Evolutionary conservation across 208 protist species (phyloP), one percentile per base, ranked within the genome.

Genomic region (Polymyxa betae): DNA sequence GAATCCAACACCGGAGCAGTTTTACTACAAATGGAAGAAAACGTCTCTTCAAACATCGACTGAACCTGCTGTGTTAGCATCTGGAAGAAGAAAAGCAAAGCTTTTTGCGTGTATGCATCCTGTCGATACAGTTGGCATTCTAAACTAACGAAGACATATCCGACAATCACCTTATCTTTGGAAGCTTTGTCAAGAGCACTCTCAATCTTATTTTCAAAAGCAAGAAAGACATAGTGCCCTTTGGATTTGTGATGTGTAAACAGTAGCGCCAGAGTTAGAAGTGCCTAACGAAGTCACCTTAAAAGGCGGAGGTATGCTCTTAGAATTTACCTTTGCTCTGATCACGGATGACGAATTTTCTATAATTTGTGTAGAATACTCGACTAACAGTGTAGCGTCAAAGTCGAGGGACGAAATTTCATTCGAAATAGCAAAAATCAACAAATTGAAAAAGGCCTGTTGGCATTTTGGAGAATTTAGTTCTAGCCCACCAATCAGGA

Each of bases 361-460:
- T 5, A 82, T 82, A n/a, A 82, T 82, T 20, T 35, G 72, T 20
- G 35, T 82, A 35, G 16, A 82, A 43, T 40, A 82, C 40, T 82
- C 72, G 16, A 82, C 35, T 12, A 82, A n/a, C 5, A 40, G 10
- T 5, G 40, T 82, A n/a, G 72, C 16, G 35, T 82, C 72, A 82
- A 82, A 82, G 35, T 82, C 72, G 5, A 82, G 35, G 5, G 72
- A n/a, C 5, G 72, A 5, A n/a, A 82, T 82, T 43, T 35, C 16
- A 43, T 82, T 82, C 10, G 72, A 5, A n/a, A 82, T 82, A 45
- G 72, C 72, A 82, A 20, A 16, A 35, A 82, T 35, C n/a, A 82
- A 20, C 72, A 82, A 16, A 43, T 82, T 82, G n/a, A 82, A 82
- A 43, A 82, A 82, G 5, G 72, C 72, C n/a, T 82, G 72, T n/a